phyloP scores from a whole-genome alignment of 2,329 filamentous ascomycete species.

The Sporothrix curviconia region DNA sequence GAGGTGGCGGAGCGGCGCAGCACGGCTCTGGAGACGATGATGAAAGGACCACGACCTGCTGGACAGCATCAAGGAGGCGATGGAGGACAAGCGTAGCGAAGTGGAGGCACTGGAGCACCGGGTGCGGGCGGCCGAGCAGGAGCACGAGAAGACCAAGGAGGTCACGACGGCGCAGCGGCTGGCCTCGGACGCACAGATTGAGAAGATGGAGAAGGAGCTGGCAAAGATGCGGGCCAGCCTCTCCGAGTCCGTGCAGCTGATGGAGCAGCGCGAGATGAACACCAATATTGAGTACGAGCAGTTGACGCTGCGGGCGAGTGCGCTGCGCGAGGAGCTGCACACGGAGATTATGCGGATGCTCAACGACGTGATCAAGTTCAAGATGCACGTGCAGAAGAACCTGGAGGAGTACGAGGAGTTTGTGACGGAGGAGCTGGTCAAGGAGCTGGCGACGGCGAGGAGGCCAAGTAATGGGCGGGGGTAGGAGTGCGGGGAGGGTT shows the following conservation, averaged over 20 bases:
- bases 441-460: constrained; percentile 56
- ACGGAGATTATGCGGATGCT: constrained; percentile 93
- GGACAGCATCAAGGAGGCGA: constrained; percentile 90
- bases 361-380: constrained; percentile 97
- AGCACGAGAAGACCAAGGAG: constrained; percentile 91
- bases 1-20: constrained; percentile 87
- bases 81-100: constrained; percentile 90
- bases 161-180: constrained; percentile 79
- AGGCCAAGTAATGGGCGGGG: neutral
- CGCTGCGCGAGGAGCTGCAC: constrained; percentile 92
- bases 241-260: constrained; percentile 78
- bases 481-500: neutral
- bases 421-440: constrained; percentile 87
- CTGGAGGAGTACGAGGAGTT: constrained; percentile 93
- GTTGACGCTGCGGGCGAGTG: constrained; percentile 72
- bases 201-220: constrained; percentile 98
- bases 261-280: constrained; percentile 94
- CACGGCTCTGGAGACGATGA: constrained; percentile 76
- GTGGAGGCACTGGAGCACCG: constrained; percentile 87
- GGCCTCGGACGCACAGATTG: constrained; percentile 85
- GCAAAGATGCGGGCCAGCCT: constrained; percentile 81
- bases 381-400: constrained; percentile 89
- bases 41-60: constrained; percentile 91
- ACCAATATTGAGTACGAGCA: constrained; percentile 97
- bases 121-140: constrained; percentile 80